These are phyloP conservation scores for Hura crepitans DNA, from an alignment of 441 rosid genomes.

Conservation along the genomic window DNA sequence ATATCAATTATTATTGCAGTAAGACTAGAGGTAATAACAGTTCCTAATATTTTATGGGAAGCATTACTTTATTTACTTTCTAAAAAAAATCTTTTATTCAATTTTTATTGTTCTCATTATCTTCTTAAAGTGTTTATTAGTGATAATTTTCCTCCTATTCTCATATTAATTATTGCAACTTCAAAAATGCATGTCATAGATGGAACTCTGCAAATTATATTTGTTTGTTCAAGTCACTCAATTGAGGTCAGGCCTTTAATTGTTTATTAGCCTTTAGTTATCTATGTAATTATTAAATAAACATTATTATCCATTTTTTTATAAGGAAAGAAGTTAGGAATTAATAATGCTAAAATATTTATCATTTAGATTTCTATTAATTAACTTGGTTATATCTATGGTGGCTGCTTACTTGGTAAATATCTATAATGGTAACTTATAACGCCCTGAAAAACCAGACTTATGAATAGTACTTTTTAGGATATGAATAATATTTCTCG, in stretches of 20 bases:
- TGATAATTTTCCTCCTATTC: background rate
- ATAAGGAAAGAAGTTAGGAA: background rate
- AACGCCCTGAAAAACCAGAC: too few relatives aligned
- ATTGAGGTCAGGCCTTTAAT: constrained; percentile 57
- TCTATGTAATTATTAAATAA: constrained; percentile 1
- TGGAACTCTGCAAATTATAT: constrained; percentile 88
- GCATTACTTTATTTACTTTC: background rate
- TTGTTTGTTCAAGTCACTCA: constrained; percentile 76
- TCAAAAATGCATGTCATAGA: constrained; percentile 90
- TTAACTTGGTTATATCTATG: constrained; percentile 26
- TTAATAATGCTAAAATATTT: background rate
- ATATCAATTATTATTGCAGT: background rate
- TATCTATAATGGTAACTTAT: too few relatives aligned
- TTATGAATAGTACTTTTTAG: too few relatives aligned
- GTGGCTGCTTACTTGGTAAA: too few relatives aligned
- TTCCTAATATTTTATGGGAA: background rate
- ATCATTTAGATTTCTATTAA: background rate
- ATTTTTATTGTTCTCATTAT: background rate
- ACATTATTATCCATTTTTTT: background rate
- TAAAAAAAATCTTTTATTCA: background rate
- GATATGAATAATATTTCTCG: too few relatives aligned
- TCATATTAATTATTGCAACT: constrained; percentile 27
- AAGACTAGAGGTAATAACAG: background rate
- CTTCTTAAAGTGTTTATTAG: background rate
- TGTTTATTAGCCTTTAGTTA: constrained; percentile 5